phyloP scores from a whole-genome alignment of 2,329 filamentous ascomycete genomes.

The Sphaerulina musiva region DNA sequence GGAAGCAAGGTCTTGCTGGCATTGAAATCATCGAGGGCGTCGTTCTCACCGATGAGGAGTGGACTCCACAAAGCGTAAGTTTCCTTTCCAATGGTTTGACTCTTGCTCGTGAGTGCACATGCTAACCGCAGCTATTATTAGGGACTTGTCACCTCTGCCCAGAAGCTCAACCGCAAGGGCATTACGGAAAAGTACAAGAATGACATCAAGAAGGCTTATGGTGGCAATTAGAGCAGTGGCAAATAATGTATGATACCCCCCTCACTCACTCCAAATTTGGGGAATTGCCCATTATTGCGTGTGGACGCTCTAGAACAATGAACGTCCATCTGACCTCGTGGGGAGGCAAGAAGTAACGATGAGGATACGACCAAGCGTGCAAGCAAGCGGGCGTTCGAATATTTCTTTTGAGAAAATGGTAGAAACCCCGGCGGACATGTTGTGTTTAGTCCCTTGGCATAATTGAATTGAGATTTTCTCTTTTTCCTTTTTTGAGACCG shows the following conservation, averaged over 20 bases:
- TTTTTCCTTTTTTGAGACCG: too few relatives aligned
- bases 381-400: too few relatives aligned
- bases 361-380: too few relatives aligned
- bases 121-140: slow-evolving; percentile 21
- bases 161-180: slow-evolving; percentile 48
- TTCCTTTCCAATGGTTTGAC: neutral
- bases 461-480: too few relatives aligned
- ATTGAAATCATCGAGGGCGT: slow-evolving; percentile 73
- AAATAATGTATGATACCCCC: slow-evolving; percentile 5
- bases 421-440: too few relatives aligned
- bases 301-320: too few relatives aligned
- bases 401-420: too few relatives aligned
- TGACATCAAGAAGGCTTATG: slow-evolving; percentile 45
- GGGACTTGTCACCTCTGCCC: slow-evolving; percentile 47
- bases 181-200: slow-evolving; percentile 48
- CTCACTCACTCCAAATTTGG: neutral
- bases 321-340: too few relatives aligned
- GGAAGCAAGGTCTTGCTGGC: slow-evolving; percentile 58
- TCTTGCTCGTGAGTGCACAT: slow-evolving; percentile 14
- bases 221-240: slow-evolving; percentile 7
- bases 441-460: too few relatives aligned
- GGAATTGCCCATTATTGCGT: too few relatives aligned
- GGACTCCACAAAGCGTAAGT: slow-evolving; percentile 76
- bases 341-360: too few relatives aligned
- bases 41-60: slow-evolving; percentile 76